Conservation (phyloP, 2,329 filamentous ascomycete species). For the Trichoderma atrobrunneum region DNA sequence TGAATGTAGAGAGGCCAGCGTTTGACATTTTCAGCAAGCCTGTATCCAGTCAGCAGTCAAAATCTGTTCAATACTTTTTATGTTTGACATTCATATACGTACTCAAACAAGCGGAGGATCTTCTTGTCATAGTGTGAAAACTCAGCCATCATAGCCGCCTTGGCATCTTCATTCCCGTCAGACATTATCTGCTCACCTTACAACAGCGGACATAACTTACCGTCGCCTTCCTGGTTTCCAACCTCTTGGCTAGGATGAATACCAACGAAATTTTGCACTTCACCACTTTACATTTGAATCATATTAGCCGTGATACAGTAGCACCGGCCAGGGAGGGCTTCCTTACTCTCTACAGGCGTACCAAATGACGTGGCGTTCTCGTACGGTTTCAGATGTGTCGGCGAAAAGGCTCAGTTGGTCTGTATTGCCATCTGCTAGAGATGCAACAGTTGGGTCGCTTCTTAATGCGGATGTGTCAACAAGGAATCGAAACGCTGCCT, state of each 20-base stretch:
- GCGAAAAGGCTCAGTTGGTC: not conserved
- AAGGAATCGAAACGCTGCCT: not conserved
- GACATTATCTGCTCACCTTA: not conserved
- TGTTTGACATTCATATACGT: not conserved
- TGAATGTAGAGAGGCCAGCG: not conserved
- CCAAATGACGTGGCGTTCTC: not conserved
- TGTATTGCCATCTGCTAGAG: not conserved
- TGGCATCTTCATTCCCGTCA: not conserved
- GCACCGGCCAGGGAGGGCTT: not conserved
- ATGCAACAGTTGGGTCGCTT: not conserved
- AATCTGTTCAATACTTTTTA: not conserved
- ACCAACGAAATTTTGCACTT: not conserved
- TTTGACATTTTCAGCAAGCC: not conserved
- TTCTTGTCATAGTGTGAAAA: not conserved
- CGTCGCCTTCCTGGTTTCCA: not conserved
- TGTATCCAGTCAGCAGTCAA: not conserved
- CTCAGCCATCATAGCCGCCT: not conserved
- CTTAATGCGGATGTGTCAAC: not conserved
- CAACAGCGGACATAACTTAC: not conserved
- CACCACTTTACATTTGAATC: not conserved
- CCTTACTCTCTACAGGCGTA: not conserved
- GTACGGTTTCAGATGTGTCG: not conserved
- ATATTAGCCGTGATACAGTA: not conserved
- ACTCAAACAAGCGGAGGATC: not conserved
- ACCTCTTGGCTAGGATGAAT: not conserved